Evolutionary conservation across 2,329 filamentous ascomycete species (phyloP).

Genomic region (Fusarium nygamai): DNA sequence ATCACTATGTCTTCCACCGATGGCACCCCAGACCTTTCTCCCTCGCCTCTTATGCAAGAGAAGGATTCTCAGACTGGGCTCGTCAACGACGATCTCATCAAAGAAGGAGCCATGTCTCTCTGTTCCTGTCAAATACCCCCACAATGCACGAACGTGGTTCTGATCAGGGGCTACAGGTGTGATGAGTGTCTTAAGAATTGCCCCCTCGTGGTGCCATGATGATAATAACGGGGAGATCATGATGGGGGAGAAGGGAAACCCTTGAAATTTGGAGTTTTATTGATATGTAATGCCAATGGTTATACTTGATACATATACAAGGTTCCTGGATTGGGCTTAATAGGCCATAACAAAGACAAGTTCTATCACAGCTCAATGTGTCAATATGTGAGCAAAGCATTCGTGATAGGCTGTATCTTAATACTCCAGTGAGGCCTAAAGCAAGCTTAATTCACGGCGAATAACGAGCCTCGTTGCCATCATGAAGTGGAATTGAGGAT

Average conservation of each 20-base stretch:
- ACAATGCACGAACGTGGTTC: not conserved
- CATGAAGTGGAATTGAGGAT: too few relatives aligned
- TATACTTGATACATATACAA: not conserved
- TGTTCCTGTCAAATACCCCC: not conserved
- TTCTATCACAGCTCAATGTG: not conserved
- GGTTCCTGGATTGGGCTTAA: accelerated
- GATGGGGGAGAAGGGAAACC: not conserved
- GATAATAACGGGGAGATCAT: accelerated
- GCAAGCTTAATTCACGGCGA: accelerated
- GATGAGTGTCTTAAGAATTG: not conserved
- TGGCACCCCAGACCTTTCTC: not conserved
- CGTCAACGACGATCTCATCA: accelerated
- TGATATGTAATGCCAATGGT: not conserved
- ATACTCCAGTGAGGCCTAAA: not conserved
- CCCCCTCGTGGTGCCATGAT: not conserved
- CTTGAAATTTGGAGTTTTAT: accelerated
- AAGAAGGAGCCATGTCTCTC: not conserved
- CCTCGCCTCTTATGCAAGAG: not conserved
- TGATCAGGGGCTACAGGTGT: not conserved
- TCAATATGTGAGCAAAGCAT: not conserved
- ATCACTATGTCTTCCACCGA: not conserved
- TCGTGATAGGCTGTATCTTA: not conserved
- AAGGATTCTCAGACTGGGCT: not conserved
- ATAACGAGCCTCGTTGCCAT: not conserved
- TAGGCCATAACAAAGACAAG: not conserved